Evolutionary conservation across 2,329 filamentous ascomycete species (phyloP), one percentile per base, ranked within the genome.

Genomic region (Neoarthrinium moseri): DNA sequence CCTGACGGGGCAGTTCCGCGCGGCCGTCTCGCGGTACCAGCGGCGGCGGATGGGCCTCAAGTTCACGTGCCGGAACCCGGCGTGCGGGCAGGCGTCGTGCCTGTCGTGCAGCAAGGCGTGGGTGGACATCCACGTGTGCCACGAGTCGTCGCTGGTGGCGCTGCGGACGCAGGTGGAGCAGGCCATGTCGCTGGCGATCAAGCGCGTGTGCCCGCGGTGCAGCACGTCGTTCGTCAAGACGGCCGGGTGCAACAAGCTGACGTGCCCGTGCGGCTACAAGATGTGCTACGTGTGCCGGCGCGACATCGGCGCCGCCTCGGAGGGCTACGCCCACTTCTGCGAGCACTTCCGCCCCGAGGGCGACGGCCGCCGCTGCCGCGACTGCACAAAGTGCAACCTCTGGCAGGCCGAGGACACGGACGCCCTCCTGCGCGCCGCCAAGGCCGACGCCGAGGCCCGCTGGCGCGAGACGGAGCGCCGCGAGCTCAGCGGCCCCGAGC

Each of bases 211-310:
- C 64, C 94, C 94, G 7, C 82, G 86, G 38, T 99, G 94, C 73
- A 86, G 89, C 56, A 89, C 91, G 8, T 89, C 86, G 13, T 97
- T 97, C 64, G 89, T 99, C 68, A 97, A 97, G 66, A 86, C 84
- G 6, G 84, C 86, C 21, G 94, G 94, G 58, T 99, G 94, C 78
- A 99, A 99, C 74, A 97, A 97, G 70, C 78, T 99, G 32, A 92
- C 90, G 5, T 97, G 94, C 63, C 84, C 91, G 13, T 99, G 94
- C 67, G 94, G 94, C 7, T 97, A 97, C 69, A 87, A 88, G 56
- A 97, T 97, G 92, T 99, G 94, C 66, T 99, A 99, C 61, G 83
- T 97, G 37, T 99, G 94, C 66, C 88, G 94, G 32, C 86, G 86
- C 55, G 84, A 89, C 58, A 81, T 86, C 37, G 72, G 75, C 46